phyloP scores from a whole-genome alignment of 2,329 filamentous ascomycete species.

The Xylaria multiplex region DNA sequence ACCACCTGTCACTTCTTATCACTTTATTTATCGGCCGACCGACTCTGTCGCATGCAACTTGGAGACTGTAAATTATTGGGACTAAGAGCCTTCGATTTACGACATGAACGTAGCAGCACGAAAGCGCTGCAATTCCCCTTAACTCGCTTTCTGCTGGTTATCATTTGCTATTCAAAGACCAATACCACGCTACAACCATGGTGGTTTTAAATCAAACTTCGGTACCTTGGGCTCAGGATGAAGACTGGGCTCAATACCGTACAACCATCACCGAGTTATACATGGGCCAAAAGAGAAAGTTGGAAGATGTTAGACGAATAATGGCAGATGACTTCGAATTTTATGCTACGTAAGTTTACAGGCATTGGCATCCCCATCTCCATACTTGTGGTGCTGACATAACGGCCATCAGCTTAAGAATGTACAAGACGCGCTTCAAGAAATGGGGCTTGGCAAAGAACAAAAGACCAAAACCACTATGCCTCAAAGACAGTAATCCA shows the following conservation, averaged over 20 bases:
- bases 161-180: not conserved
- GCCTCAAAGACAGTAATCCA: not conserved
- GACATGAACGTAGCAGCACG: not conserved
- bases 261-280: conserved; percentile 18
- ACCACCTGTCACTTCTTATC: not conserved
- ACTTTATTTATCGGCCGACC: not conserved
- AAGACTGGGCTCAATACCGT: conserved; percentile 20
- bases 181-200: too few relatives aligned
- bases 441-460: conserved; percentile 24
- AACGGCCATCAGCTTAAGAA: not conserved
- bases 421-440: conserved; percentile 28
- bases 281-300: not conserved
- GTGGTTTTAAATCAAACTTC: conserved; percentile 2
- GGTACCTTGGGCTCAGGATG: conserved; percentile 11
- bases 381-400: not conserved
- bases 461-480: not conserved
- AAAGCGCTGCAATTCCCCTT: not conserved
- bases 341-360: conserved; percentile 19
- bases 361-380: too few relatives aligned
- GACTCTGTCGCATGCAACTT: too few relatives aligned
- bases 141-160: not conserved
- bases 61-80: not conserved
- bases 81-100: too few relatives aligned
- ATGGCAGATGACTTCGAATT: conserved; percentile 16
- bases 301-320: not conserved